A percentile compares a stretch with the other conserved stretches of the same genome.
Conservation (phyloP, 225 moss, liverwort and hornwort species). For the Sphagnum tenellum region DNA sequence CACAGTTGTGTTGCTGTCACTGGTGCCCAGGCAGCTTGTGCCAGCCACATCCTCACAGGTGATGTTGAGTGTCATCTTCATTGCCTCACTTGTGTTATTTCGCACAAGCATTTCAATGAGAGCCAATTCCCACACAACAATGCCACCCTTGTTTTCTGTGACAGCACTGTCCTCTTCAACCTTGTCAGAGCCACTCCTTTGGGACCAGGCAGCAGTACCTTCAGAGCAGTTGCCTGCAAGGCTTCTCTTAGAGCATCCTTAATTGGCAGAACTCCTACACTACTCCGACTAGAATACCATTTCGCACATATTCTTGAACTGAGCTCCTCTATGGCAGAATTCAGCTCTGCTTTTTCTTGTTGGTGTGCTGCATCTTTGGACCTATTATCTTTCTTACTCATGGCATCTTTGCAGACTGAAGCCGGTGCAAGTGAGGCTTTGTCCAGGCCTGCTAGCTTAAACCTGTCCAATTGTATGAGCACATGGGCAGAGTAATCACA, state of each 20-base stretch:
- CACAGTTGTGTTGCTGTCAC: constrained; percentile 78
- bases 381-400: constrained; percentile 33
- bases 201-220: constrained; percentile 86
- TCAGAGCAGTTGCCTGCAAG: constrained; percentile 67
- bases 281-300: constrained; percentile 94
- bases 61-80: constrained; percentile 77
- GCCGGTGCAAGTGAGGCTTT: constrained; percentile 71
- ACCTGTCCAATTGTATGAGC: constrained; percentile 84
- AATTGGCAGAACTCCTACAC: constrained; percentile 84
- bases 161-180: constrained; percentile 31
- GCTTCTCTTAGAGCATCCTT: constrained; percentile 96
- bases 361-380: constrained; percentile 50
- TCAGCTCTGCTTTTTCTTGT: constrained; percentile 85
- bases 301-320: constrained; percentile 85
- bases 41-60: constrained; percentile 95
- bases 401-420: constrained; percentile 50
- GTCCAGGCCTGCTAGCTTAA: constrained; percentile 80
- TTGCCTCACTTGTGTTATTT: constrained; percentile 75
- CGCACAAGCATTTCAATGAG: constrained; percentile 92
- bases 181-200: constrained; percentile 13
- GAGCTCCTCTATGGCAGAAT: constrained; percentile 77
- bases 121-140: constrained; percentile 68
- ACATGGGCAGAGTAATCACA: constrained; percentile 94
- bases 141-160: constrained; percentile 42
- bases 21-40: constrained; percentile 75